Base-by-base conservation (phyloP, 23 red algal species). In the Gracilaria caudata region DNA sequence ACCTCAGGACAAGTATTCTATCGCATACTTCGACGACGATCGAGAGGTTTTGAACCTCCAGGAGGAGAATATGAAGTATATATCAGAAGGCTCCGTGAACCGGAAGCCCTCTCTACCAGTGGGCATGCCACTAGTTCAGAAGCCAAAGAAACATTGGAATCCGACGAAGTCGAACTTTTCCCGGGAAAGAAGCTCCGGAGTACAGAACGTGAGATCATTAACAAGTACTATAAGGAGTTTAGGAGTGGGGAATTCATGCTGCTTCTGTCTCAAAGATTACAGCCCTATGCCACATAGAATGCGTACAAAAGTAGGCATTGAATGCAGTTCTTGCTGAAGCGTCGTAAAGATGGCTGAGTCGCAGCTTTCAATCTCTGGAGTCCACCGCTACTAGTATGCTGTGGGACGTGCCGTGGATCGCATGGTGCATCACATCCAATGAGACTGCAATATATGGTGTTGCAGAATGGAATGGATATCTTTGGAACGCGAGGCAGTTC, bases 241-340 rank as follows among this genome's bases (percentile, higher is more conserved):
- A 23, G 45, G 3, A 24, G 1, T 1, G 9, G 2, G 11, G 71
- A 76, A 20, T 91, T 91, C 36, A 68, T 73, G 38, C 56, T 75
- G 23, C 78, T 73, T 10, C 60, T 82, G 0, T 49, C 61, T 1
- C 77, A 91, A 45, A 77, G 61, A 12, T 16, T 82, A 14, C 63
- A 40, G 8, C 66, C 57, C 14, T 91, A 19, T 63, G 63, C 66
- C 21, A 57, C 54, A 20, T 30, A 82, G 35, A 91, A 82, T 35
- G 45, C 87, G 10, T 82, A 82, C 45, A 28, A 0, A 68, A 46
- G 24, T 47, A 84, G 2, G 38, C 36, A 3, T 41, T n/a, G 55
- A 84, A 84, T 16, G 57, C 25, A 4, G 58, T 17, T 53, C 17
- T 0, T 1, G 80, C 80, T 14, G 80, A 68, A 5, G 12, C 32